Evolutionary conservation across 176 grass and related monocot species (phyloP).

Genomic region (Lolium perenne): DNA sequence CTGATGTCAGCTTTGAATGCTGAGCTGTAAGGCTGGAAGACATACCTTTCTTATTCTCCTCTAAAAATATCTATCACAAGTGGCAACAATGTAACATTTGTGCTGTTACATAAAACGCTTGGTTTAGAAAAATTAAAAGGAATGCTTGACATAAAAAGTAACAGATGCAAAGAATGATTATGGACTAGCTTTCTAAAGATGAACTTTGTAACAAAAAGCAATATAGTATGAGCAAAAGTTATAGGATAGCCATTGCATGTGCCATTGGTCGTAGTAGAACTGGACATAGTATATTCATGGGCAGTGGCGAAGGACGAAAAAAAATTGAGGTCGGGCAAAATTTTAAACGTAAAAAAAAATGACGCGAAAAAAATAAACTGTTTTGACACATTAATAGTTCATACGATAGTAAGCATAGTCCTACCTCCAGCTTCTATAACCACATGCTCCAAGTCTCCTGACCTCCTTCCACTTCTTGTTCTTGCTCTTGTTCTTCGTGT

Average conservation of each 20-base stretch:
- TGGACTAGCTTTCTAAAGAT: neutral
- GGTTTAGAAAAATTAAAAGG: neutral
- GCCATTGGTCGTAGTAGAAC: neutral
- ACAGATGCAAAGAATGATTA: neutral
- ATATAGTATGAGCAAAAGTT: neutral
- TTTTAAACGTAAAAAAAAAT: too few species aligned
- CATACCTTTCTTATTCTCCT: slow-evolving; percentile 89
- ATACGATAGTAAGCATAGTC: too few species aligned
- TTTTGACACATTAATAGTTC: too few species aligned
- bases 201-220: neutral
- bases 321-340: too few species aligned
- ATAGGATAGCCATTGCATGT: neutral
- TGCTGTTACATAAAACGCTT: slow-evolving; percentile 57
- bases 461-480: too few species aligned
- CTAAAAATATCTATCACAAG: slow-evolving; percentile 87
- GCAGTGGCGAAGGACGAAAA: too few species aligned
- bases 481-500: too few species aligned
- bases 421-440: too few species aligned
- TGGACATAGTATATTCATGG: neutral
- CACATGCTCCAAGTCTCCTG: too few species aligned
- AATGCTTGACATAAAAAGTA: neutral
- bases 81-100: slow-evolving; percentile 93
- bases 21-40: neutral
- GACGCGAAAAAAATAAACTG: too few species aligned
- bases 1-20: neutral